phyloP scores from a whole-genome alignment of 2,329 filamentous ascomycete genomes.

The Pseudocercospora fuligena region DNA sequence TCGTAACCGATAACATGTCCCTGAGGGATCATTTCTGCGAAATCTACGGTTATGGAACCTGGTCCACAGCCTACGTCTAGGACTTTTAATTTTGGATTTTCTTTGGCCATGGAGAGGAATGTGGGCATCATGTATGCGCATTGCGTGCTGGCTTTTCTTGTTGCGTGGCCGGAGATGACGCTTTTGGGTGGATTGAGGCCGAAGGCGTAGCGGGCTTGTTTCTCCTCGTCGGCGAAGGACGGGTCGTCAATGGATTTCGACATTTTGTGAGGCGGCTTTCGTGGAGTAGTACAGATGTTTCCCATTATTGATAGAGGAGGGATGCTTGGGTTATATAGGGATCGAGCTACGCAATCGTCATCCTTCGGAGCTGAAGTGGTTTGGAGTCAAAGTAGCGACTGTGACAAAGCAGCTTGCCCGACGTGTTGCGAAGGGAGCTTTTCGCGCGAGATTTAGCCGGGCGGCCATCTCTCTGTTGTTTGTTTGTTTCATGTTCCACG shows the following conservation, averaged over 20 bases:
- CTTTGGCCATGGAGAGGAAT: background rate
- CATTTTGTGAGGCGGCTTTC: background rate
- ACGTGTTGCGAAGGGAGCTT: background rate
- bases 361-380: background rate
- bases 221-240: background rate
- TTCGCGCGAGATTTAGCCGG: background rate
- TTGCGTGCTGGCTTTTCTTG: conserved; percentile 1
- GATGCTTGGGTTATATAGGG: background rate
- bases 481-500: background rate
- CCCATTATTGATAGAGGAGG: background rate
- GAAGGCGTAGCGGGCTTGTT: background rate
- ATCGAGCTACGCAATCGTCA: background rate
- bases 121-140: conserved; percentile 26
- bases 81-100: conserved; percentile 38
- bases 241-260: background rate
- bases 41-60: conserved; percentile 44
- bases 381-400: background rate
- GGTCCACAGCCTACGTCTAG: conserved; percentile 47
- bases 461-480: background rate
- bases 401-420: background rate
- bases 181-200: background rate
- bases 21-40: conserved; percentile 35
- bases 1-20: conserved; percentile 45
- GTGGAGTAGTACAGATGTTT: background rate
- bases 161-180: background rate